phyloP scores from a whole-genome alignment of 2,329 filamentous ascomycete genomes.

The Diaporthe caulivora region DNA sequence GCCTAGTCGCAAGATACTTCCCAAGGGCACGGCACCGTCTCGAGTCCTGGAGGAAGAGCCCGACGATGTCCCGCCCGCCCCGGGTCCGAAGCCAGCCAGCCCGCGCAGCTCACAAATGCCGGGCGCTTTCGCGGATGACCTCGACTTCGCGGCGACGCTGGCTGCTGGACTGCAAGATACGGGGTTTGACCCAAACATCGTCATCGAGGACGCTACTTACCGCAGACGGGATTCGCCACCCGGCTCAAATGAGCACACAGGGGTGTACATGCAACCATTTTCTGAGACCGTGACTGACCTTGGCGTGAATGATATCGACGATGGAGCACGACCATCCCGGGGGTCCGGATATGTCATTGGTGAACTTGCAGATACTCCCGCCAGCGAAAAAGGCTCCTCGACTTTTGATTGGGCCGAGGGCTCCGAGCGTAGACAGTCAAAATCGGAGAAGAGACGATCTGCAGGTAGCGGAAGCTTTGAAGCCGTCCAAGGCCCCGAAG shows the following conservation, averaged over 20 bases:
- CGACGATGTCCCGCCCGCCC: constrained; percentile 46
- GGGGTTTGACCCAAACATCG: constrained; percentile 78
- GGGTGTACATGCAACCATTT: constrained; percentile 60
- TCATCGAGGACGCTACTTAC: constrained; percentile 75
- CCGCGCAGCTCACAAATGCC: constrained; percentile 67
- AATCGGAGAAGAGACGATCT: constrained; percentile 48
- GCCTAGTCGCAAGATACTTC: constrained; percentile 35
- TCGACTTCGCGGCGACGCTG: constrained; percentile 77
- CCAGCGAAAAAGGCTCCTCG: constrained; percentile 48
- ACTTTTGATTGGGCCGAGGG: constrained; percentile 43
- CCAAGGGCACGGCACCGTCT: constrained; percentile 33
- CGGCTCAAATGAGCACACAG: constrained; percentile 63
- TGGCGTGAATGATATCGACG: constrained; percentile 50
- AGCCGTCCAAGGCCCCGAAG: constrained; percentile 39
- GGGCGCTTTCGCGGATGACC: constrained; percentile 74
- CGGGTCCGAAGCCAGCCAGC: constrained; percentile 69
- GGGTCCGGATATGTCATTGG: constrained; percentile 61
- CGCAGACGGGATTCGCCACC: constrained; percentile 74
- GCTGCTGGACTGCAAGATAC: constrained; percentile 77
- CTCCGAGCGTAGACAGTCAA: constrained; percentile 39
- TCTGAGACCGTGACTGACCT: constrained; percentile 62
- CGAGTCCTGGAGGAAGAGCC: constrained; percentile 36
- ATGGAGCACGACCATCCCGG: constrained; percentile 42
- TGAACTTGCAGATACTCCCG: constrained; percentile 58
- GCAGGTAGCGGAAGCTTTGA: constrained; percentile 45